phyloP scores from a whole-genome alignment of 2,329 filamentous ascomycete genomes.

The Cytospora piceicola region DNA sequence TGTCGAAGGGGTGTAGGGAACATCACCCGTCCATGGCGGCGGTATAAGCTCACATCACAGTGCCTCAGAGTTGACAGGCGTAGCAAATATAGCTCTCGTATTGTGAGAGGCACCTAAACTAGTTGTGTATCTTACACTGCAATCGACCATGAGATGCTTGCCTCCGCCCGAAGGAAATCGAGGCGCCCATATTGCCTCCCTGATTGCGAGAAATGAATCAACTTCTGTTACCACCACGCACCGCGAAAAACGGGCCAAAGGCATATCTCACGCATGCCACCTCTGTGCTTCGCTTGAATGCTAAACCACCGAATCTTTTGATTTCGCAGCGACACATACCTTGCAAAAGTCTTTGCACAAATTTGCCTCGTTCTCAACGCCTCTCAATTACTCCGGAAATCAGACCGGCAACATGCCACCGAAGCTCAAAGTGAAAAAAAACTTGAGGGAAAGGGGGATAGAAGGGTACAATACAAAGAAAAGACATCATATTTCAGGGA shows the following conservation, averaged over 20 bases:
- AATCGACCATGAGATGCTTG: slow-evolving; percentile 3
- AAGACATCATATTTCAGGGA: not conserved
- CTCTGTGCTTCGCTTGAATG: slow-evolving; percentile 1
- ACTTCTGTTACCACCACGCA: not conserved
- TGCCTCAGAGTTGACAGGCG: not conserved
- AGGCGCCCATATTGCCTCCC: not conserved
- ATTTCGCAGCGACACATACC: not conserved
- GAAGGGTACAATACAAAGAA: not conserved
- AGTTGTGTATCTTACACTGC: not conserved
- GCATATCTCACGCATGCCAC: not conserved
- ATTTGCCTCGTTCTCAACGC: slow-evolving; percentile 2
- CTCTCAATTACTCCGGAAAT: not conserved
- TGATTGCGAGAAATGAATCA: not conserved
- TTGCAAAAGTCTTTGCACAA: not conserved
- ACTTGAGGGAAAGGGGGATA: not conserved
- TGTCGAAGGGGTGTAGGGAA: too few species aligned
- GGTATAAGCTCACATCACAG: not conserved
- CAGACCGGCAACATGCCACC: not conserved
- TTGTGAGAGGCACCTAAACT: not conserved
- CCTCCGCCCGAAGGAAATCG: not conserved
- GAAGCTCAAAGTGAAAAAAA: not conserved
- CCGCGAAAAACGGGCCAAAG: not conserved
- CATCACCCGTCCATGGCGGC: not conserved
- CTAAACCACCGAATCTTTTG: not conserved
- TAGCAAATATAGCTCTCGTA: not conserved